Evolutionary conservation across 345 rosid species (phyloP).

Genomic region (Eucalyptus guilfoylei): DNA sequence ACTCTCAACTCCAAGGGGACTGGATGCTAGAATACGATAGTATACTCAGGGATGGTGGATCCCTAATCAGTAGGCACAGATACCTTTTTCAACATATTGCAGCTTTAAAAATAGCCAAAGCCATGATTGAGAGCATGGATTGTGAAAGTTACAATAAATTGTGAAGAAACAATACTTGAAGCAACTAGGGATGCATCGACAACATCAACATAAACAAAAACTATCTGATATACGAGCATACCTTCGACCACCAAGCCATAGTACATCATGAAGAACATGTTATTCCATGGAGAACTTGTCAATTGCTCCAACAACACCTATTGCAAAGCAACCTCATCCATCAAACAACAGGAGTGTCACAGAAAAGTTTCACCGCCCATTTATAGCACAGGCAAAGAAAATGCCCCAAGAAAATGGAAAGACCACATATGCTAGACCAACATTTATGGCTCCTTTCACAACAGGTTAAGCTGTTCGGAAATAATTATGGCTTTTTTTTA

Average conservation of each 20-base stretch:
- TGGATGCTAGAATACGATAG: neutral
- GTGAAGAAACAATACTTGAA: neutral
- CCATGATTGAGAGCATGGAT: neutral
- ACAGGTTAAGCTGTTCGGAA: neutral
- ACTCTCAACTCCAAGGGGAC: neutral
- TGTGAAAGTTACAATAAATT: neutral
- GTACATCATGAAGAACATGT: conserved; percentile 76
- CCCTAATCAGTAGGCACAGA: neutral
- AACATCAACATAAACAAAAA: neutral
- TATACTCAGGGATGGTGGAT: neutral
- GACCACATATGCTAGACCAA: neutral
- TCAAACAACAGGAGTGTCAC: neutral
- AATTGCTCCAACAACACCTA: conserved; percentile 87
- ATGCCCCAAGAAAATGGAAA: neutral
- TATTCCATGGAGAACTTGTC: conserved; percentile 84
- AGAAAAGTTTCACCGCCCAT: neutral
- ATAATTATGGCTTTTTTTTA: neutral
- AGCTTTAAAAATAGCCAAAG: neutral
- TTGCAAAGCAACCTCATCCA: neutral
- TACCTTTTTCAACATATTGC: neutral
- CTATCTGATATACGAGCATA: conserved; percentile 1
- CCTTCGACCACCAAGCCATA: conserved; percentile 91
- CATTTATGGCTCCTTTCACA: neutral
- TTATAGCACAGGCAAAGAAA: neutral
- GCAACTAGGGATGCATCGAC: neutral